These are phyloP conservation scores for Boechera divaricarpa DNA, from an alignment of 345 rosid species.

Conservation along the genomic window DNA sequence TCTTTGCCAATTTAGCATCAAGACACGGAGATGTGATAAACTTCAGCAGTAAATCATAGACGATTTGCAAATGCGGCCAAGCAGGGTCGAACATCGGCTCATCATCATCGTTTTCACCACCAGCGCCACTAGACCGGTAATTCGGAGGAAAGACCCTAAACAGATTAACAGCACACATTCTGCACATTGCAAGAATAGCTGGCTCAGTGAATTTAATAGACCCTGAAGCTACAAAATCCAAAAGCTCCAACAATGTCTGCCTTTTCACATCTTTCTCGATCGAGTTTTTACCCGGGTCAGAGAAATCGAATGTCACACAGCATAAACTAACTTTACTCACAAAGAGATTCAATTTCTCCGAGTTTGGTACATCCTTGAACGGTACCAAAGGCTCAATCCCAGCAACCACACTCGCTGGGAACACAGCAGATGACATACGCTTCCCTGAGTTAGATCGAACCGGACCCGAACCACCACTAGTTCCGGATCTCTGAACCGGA, in stretches of 20 bases:
- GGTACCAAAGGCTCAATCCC: conserved; percentile 88
- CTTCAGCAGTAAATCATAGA: not conserved
- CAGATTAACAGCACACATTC: conserved; percentile 84
- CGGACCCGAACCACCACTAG: conserved; percentile 42
- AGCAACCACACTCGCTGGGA: conserved; percentile 75
- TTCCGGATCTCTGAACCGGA: conserved; percentile 48
- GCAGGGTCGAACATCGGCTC: conserved; percentile 52
- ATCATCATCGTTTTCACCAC: conserved; percentile 70
- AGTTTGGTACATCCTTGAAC: conserved; percentile 70
- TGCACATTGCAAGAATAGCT: conserved; percentile 76
- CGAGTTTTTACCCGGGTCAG: conserved; percentile 68
- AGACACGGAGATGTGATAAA: not conserved
- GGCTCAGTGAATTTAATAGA: conserved; percentile 76
- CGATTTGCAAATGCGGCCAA: not conserved
- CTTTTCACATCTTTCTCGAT: conserved; percentile 82
- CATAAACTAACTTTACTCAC: conserved; percentile 92
- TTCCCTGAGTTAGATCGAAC: conserved; percentile 54
- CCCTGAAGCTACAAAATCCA: conserved; percentile 71
- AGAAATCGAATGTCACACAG: conserved; percentile 83
- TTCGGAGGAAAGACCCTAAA: conserved; percentile 80
- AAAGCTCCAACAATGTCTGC: conserved; percentile 75
- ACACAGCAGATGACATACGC: conserved; percentile 76
- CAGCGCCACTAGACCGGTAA: conserved; percentile 51
- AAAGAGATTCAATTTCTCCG: conserved; percentile 80
- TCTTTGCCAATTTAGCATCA: not conserved